These are phyloP conservation scores for Auricularia sp. DNA, from an alignment of 768 basidiomycete species.

Conservation along the genomic window DNA sequence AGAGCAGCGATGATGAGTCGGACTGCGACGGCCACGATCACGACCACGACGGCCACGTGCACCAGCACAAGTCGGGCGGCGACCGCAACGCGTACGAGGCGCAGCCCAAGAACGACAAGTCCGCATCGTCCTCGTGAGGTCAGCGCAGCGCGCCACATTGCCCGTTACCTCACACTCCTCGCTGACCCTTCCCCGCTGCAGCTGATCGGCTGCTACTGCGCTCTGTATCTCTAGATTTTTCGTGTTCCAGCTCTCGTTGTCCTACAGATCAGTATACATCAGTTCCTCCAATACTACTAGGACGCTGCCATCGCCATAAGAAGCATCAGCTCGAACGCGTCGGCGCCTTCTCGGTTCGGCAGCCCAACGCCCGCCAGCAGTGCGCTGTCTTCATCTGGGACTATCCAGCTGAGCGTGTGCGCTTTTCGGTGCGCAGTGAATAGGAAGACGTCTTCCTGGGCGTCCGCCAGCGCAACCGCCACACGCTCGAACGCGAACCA, in stretches of 20 bases:
- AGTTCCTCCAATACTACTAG: neutral
- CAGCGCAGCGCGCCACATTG: neutral
- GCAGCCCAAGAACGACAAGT: conserved; percentile 12
- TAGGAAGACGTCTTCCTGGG: conserved; percentile 33
- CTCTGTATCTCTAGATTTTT: neutral
- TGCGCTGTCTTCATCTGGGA: conserved; percentile 42
- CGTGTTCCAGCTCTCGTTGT: neutral
- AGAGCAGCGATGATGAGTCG: conserved; percentile 47
- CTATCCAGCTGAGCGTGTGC: conserved; percentile 46
- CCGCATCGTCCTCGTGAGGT: conserved; percentile 3
- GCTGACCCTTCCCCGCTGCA: no score
- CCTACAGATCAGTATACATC: neutral
- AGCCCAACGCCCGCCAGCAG: conserved; percentile 46
- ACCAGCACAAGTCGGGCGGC: conserved; percentile 14
- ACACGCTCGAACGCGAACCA: conserved; percentile 64
- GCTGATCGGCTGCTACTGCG: neutral
- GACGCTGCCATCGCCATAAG: neutral
- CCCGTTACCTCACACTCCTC: no score
- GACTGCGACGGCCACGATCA: conserved; percentile 25
- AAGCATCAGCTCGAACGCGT: neutral
- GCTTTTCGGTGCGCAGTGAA: conserved; percentile 50
- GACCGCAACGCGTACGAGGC: conserved; percentile 27
- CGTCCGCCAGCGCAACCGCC: conserved; percentile 21
- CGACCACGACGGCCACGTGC: conserved; percentile 12
- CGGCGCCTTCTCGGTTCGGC: neutral